phyloP scores from a whole-genome alignment of 1,284 basidiomycete species.

The Austroboletus rostrupii region DNA sequence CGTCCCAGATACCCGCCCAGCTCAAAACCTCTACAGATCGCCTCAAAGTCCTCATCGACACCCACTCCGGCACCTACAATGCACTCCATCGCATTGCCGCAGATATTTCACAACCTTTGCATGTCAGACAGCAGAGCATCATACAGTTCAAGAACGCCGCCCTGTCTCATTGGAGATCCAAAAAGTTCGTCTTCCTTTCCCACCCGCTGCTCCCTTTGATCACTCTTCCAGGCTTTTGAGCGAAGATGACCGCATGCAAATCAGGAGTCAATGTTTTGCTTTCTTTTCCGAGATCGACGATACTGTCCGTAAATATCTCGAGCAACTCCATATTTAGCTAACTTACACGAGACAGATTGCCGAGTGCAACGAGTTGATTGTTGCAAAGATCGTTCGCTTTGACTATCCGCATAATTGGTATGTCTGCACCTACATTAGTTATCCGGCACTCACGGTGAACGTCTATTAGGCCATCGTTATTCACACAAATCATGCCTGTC shows the following conservation, averaged over 20 bases:
- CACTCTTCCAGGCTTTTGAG: slow-evolving; percentile 50
- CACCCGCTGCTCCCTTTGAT: slow-evolving; percentile 12
- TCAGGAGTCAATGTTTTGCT: slow-evolving; percentile 55
- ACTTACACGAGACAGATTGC: slow-evolving; percentile 50
- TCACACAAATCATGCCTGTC: slow-evolving; percentile 52
- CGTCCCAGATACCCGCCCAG: slow-evolving; percentile 62
- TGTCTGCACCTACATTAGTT: slow-evolving; percentile 20
- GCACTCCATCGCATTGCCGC: slow-evolving; percentile 70
- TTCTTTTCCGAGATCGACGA: slow-evolving; percentile 74
- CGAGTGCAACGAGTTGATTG: slow-evolving; percentile 65
- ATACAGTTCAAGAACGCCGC: slow-evolving; percentile 80
- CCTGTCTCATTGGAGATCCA: slow-evolving; percentile 62
- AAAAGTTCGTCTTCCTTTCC: slow-evolving; percentile 47
- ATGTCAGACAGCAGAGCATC: slow-evolving; percentile 70
- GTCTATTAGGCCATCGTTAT: slow-evolving; percentile 53
- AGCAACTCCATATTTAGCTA: slow-evolving; percentile 4
- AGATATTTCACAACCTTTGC: slow-evolving; percentile 50
- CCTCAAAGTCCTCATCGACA: slow-evolving; percentile 62
- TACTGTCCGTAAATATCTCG: slow-evolving; percentile 40
- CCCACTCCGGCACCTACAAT: slow-evolving; percentile 60
- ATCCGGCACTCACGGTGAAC: slow-evolving; percentile 1
- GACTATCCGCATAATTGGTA: slow-evolving; percentile 72
- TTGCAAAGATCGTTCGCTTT: slow-evolving; percentile 65
- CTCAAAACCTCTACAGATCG: slow-evolving; percentile 57
- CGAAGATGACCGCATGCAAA: slow-evolving; percentile 57